Base-by-base conservation (phyloP, 257 asterid genomes). In the Anisodus tanguticus region DNA sequence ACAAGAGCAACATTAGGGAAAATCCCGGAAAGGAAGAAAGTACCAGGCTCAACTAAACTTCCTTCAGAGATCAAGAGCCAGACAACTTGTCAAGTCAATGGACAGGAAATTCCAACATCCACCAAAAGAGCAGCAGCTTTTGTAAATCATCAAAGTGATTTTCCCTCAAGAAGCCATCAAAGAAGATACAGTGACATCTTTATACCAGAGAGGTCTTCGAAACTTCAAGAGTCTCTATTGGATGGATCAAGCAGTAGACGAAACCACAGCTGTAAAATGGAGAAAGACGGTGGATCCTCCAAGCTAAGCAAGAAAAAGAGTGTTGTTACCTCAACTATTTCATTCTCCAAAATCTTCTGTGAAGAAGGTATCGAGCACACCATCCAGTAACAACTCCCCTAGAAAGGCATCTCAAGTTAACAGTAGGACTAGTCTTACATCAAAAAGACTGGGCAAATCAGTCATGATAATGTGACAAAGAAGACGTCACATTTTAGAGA, bases 171-270 rank as follows among this genome's bases (percentile, higher is more conserved):
- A 77, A 26, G 64, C 19, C 64, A 77, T 4, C 82, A 53, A 15
- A 77, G 82, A 53, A 53, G 82, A 77, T 53, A 77, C 64, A 77
- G 82, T 54, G 82, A 77, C 17, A 53, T 26, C 49, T 77, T 77
- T 77, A 77, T 77, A 53, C 82, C 64, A 4, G 82, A 64, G 15
- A 53, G 16, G 19, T 53, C 64, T 77, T 77, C 16, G 4, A 77
- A 77, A 77, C 2, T 53, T 53, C 82, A 77, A 2, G 82, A 77
- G 64, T 26, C 64, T 26, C 13, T 77, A 77, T 77, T 0, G 64
- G 17, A 26, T 3, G 64, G 43, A 77, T 53, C 82, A 13, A 77
- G 64, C 64, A 53, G 31, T 77, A 31, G 82, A 53, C 64, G 4
- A 13, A 77, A 77, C 64, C 47, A 77, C 64, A 26, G 49, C 64